Conservation (phyloP, 306 rosid species). For the Vicia villosa region DNA sequence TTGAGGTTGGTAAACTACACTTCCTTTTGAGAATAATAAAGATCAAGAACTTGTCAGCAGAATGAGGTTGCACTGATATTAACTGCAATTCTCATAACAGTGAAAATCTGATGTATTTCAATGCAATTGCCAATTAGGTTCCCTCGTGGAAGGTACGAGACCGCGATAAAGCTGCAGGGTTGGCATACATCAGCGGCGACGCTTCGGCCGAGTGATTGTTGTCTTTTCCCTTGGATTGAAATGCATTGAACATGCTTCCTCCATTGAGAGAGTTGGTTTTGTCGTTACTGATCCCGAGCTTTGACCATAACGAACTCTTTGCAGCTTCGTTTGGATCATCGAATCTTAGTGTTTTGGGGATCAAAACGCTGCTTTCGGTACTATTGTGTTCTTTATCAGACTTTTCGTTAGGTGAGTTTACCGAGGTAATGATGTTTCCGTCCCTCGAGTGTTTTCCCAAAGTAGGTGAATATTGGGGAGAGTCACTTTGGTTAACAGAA, state of each 20-base stretch:
- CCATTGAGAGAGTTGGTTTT: slow-evolving; percentile 50
- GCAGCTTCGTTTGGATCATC: slow-evolving; percentile 75
- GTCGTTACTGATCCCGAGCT: slow-evolving; percentile 69
- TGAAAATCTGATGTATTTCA: slow-evolving; percentile 24
- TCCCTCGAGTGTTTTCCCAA: slow-evolving; percentile 86
- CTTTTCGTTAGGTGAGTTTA: slow-evolving; percentile 46
- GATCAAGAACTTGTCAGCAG: slow-evolving; percentile 30
- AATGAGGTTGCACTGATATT: slow-evolving; percentile 33
- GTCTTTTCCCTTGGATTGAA: slow-evolving; percentile 56
- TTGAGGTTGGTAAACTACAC: slow-evolving; percentile 36
- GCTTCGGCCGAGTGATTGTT: slow-evolving; percentile 46
- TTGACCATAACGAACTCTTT: slow-evolving; percentile 70
- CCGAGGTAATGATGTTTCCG: slow-evolving; percentile 47
- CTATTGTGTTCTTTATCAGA: slow-evolving; percentile 36
- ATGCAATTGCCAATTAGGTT: slow-evolving; percentile 39
- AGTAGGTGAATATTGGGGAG: slow-evolving; percentile 43
- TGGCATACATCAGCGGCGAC: slow-evolving; percentile 67
- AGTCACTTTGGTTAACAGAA: slow-evolving; percentile 36
- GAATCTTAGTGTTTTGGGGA: slow-evolving; percentile 71
- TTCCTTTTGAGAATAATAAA: slow-evolving; percentile 17
- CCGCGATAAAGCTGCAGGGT: slow-evolving; percentile 87
- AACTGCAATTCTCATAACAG: slow-evolving; percentile 35
- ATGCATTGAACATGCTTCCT: slow-evolving; percentile 59
- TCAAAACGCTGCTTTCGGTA: slow-evolving; percentile 50
- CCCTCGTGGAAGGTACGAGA: slow-evolving; percentile 72